Base-by-base conservation (phyloP, 306 rosid genomes). In the Quercus dentata region DNA sequence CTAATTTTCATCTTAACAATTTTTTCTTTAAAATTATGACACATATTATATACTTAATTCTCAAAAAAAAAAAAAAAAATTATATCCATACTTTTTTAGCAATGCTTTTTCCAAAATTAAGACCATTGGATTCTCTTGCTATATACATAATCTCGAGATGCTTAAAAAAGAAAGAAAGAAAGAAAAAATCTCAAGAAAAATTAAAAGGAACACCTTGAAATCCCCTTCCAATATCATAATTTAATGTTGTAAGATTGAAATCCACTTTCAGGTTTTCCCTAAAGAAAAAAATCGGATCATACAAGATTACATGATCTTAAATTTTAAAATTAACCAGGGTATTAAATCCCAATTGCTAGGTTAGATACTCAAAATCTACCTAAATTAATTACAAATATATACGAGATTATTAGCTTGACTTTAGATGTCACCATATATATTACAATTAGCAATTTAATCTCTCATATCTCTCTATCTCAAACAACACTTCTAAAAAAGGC, bases 241-340 rank as follows among this genome's bases (percentile, higher is more conserved):
- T 49, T 49, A 49, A 49, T 49, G 17, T 12, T 49, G 54, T 5
- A 15, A 63, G 41, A 10, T 30, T 64, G 9, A 31, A 30, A 64
- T 64, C 41, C 17, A 23, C 20, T 64, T 52, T 54, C 52, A 65
- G 18, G 65, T 64, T 63, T 21, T 75, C 23, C 15, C 5, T 5
- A 67, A 25, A 41, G 71, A 23, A 62, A 44, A 75, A 5, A 3
- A 41, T 33, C 19, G 20, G 18, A 65, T 5, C 38, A 76, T 67
- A 79, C 79, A 74, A 55, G 61, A 9, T 23, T 14, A 55, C 10
- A 33, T 3, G 82, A 83, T 83, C 68, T 70, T 69, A 46, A 72
- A 35, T 75, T 75, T 46, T 64, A 73, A 67, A 19, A 83, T 61
- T 85, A 75, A 1, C 17, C 5, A 12, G 18, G 49, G 51, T 33